Conservation (phyloP, 306 rosid species). For the Sphenostylis stenocarpa region DNA sequence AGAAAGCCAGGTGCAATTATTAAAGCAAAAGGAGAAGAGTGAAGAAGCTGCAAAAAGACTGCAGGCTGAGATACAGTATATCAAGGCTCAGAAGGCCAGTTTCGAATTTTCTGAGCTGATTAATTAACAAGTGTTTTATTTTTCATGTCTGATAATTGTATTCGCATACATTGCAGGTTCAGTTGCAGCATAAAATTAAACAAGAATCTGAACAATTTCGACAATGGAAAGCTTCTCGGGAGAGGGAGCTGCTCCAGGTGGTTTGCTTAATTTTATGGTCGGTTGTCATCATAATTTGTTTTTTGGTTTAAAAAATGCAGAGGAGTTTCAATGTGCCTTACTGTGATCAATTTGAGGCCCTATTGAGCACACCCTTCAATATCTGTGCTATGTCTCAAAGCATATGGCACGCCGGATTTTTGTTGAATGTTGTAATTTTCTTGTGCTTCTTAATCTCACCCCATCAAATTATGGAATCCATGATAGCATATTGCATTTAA, state of each 20-base stretch:
- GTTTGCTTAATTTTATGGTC: conserved; percentile 32
- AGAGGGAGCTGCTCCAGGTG: conserved; percentile 84
- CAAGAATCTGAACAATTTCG: conserved; percentile 85
- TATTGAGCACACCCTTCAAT: conserved; percentile 10
- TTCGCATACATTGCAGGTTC: conserved; percentile 55
- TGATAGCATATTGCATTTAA: conserved; percentile 13
- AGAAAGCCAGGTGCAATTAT: conserved; percentile 76
- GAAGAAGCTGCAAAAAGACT: conserved; percentile 78
- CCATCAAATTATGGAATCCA: conserved; percentile 4
- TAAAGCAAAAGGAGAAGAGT: conserved; percentile 76
- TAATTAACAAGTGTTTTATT: background rate
- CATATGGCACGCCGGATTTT: background rate
- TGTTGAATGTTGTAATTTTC: background rate
- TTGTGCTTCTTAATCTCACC: background rate
- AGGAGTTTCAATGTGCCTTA: background rate
- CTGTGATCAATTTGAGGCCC: background rate
- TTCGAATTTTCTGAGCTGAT: conserved; percentile 28
- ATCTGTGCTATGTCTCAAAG: conserved; percentile 22
- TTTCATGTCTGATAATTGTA: conserved; percentile 22
- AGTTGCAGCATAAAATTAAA: conserved; percentile 77
- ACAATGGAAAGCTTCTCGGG: conserved; percentile 80
- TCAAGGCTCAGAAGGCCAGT: conserved; percentile 73
- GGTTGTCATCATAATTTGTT: conserved; percentile 4
- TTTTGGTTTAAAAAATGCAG: background rate
- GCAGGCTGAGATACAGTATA: conserved; percentile 79